These are phyloP conservation scores for Gossypium anomalum DNA, from an alignment of 345 rosid species.

Conservation along the genomic window DNA sequence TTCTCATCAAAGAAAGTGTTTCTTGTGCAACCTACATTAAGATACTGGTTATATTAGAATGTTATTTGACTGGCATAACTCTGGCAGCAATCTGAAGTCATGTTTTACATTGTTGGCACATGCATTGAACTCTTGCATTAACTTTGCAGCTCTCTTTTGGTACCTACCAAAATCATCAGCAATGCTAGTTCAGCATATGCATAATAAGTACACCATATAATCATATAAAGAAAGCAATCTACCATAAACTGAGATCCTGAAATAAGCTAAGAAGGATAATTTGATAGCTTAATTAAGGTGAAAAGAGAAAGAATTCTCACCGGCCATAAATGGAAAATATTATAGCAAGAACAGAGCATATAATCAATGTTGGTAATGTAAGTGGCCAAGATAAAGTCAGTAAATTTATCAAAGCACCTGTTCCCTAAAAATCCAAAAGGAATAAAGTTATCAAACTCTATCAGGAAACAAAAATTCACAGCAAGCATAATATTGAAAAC, in stretches of 20 bases:
- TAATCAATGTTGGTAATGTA: constrained; percentile 40
- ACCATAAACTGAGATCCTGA: neutral
- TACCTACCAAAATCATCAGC: constrained; percentile 34
- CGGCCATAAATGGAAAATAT: constrained; percentile 40
- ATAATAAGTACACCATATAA: neutral
- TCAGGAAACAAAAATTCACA: neutral
- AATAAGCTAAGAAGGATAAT: neutral
- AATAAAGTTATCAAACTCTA: neutral
- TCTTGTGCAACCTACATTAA: constrained; percentile 45
- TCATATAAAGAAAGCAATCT: constrained; percentile 8
- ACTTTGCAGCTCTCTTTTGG: constrained; percentile 47
- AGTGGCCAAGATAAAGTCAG: constrained; percentile 53
- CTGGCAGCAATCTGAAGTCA: constrained; percentile 2
- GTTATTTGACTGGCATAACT: constrained; percentile 4
- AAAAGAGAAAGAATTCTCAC: constrained; percentile 30
- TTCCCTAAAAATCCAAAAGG: constrained; percentile 34
- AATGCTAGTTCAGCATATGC: neutral
- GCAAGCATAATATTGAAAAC: neutral
- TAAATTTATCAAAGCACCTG: constrained; percentile 50
- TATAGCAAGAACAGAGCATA: constrained; percentile 36
- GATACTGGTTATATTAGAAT: constrained; percentile 7
- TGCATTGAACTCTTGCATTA: constrained; percentile 46
- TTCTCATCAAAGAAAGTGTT: constrained; percentile 42
- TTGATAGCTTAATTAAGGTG: neutral
- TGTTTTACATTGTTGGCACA: constrained; percentile 37